These are phyloP conservation scores for Ploettnerulaceae sp. DNA, from an alignment of 2,329 filamentous ascomycete species.

Conservation along the genomic window DNA sequence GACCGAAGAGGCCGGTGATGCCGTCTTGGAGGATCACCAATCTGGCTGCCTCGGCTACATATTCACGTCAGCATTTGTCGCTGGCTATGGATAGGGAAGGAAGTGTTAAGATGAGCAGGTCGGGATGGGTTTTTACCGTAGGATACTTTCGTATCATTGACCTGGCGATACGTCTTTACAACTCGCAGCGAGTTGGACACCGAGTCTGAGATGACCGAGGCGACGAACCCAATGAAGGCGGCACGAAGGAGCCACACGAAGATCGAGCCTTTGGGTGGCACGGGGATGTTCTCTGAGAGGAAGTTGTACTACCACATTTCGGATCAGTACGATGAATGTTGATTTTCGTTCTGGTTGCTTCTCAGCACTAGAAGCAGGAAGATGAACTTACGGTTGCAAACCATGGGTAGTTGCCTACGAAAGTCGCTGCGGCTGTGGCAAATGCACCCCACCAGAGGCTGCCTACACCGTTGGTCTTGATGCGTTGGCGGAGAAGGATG, in stretches of 20 bases:
- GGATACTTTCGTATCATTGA: conserved; percentile 44
- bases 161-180: conserved; percentile 46
- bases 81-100: background rate
- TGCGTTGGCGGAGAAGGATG: conserved; percentile 39
- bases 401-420: conserved; percentile 47
- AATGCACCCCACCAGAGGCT: conserved; percentile 48
- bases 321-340: background rate
- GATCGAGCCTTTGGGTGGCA: conserved; percentile 39
- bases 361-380: background rate
- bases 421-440: conserved; percentile 44
- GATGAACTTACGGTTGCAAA: conserved; percentile 40
- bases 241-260: conserved; percentile 41
- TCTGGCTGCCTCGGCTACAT: conserved; percentile 40
- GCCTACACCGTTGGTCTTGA: conserved; percentile 41
- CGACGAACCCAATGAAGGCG: conserved; percentile 41
- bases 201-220: conserved; percentile 42
- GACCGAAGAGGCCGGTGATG: conserved; percentile 40
- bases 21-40: conserved; percentile 40
- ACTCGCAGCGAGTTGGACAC: conserved; percentile 45
- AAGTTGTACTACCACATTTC: conserved; percentile 39
- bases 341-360: no score
- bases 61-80: background rate
- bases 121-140: conserved; percentile 35
- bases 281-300: conserved; percentile 37
- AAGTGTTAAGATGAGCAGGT: background rate